Evolutionary conservation across 306 rosid genomes (phyloP).

Genomic region (Prunus persica): DNA sequence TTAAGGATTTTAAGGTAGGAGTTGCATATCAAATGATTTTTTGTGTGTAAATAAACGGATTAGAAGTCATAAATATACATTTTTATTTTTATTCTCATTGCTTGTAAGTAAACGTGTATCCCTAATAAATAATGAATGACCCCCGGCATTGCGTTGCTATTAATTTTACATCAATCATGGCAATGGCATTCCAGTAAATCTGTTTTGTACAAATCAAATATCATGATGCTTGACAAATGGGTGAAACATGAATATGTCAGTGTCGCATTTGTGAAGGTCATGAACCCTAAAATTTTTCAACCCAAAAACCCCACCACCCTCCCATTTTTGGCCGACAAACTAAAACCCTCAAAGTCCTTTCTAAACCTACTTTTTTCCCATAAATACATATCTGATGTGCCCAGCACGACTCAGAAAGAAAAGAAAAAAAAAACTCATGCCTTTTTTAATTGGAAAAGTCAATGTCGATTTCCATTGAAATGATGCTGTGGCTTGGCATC

Average conservation of each 20-base stretch:
- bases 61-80: no score
- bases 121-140: neutral
- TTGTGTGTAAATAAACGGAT: no score
- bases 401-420: neutral
- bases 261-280: neutral
- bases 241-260: neutral
- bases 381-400: neutral
- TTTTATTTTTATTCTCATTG: no score
- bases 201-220: neutral
- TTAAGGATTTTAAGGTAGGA: no score
- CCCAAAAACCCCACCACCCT: neutral
- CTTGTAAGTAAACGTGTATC: no score
- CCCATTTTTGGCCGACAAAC: conserved; percentile 12
- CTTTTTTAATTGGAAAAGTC: neutral
- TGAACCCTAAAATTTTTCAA: neutral
- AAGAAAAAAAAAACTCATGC: neutral
- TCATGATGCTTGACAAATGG: neutral
- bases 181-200: neutral
- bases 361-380: neutral
- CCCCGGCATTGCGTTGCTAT: neutral
- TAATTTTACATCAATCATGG: neutral
- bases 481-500: neutral
- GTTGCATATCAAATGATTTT: no score
- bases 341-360: neutral
- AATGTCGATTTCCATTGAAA: neutral